Base-by-base conservation (phyloP, 1,284 basidiomycete species). In the Calocybe gambosa region DNA sequence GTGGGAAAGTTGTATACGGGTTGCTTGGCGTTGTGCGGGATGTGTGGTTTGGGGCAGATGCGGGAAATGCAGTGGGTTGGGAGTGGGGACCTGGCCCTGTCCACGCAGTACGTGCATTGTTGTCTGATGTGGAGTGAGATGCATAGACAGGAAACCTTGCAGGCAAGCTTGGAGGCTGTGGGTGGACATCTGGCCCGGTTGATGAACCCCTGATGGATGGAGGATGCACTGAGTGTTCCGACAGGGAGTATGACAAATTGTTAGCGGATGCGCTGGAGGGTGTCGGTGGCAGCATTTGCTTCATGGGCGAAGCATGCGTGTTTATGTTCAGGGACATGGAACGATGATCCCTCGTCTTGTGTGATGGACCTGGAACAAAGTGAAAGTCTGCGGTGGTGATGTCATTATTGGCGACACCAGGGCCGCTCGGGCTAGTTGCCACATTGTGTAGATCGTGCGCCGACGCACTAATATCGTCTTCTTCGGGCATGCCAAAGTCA, bases 261-360 rank as follows among this genome's bases (percentile, higher is more conserved):
- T 55, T 42, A n/a, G 59, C 58, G 41, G 62, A 59, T 6, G 59
- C 51, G 40, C 55, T 60, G 16, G 60, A 51, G 4, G 61, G 50
- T 5, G 56, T 45, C 15, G 52, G 44, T 12, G 50, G 49, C 2
- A 51, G 49, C 35, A 47, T 44, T n/a, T 43, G 48, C 42, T 49
- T 61, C 50, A 20, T 41, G 39, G 37, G 52, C 5, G 42, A n/a
- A 43, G 42, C 50, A 47, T 53, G 61, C 50, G 46, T 69, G 55
- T 31, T 67, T 28, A 78, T 57, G 54, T 70, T 80, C 35, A 85
- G 65, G 5, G 85, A 85, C 56, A 80, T 73, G 0, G 83, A 83
- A 29, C 82, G 72, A 47, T 80, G 69, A 50, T 82, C 76, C 50
- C 69, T 65, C 25, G 67, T 59, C 55, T 69, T 71, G 38, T 68